Conservation (phyloP, 2,329 filamentous ascomycete species). For the Cadophora gregata region DNA sequence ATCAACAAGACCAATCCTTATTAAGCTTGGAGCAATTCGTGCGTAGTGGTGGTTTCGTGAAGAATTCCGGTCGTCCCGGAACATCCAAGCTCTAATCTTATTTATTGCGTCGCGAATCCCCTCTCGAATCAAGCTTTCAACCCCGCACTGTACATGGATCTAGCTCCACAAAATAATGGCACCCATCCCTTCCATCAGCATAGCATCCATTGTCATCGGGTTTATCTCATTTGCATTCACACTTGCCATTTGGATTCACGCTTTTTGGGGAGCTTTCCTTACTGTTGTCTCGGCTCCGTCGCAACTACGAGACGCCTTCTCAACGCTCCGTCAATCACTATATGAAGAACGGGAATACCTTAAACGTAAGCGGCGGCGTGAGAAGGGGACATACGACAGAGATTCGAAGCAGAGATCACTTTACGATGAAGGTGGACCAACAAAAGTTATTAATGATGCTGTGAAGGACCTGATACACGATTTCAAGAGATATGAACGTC, state of each 20-base stretch:
- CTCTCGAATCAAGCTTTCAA: slow-evolving; percentile 4
- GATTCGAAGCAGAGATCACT: slow-evolving; percentile 23
- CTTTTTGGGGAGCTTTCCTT: slow-evolving; percentile 35
- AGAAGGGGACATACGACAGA: slow-evolving; percentile 11
- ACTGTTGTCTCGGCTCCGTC: slow-evolving; percentile 30
- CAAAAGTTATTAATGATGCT: slow-evolving; percentile 36
- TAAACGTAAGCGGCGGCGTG: slow-evolving; percentile 26
- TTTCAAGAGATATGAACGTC: slow-evolving; percentile 34
- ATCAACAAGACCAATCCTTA: background rate
- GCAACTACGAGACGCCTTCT: slow-evolving; percentile 33
- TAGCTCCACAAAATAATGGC: slow-evolving; percentile 13
- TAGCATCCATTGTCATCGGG: slow-evolving; percentile 34
- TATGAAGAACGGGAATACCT: slow-evolving; percentile 40
- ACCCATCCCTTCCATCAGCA: slow-evolving; percentile 23
- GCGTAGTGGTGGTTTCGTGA: background rate
- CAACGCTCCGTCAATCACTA: slow-evolving; percentile 35
- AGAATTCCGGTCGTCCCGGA: background rate
- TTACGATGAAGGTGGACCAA: slow-evolving; percentile 33
- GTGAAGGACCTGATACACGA: slow-evolving; percentile 38
- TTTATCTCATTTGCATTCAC: slow-evolving; percentile 37
- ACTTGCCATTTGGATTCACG: slow-evolving; percentile 34
- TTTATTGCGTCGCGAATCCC: background rate
- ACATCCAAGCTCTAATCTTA: background rate
- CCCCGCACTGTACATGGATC: slow-evolving; percentile 13
- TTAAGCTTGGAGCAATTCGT: background rate